Evolutionary conservation across 768 basidiomycete genomes (phyloP), one percentile per base, ranked within the genome.

Genomic region (Cystofilobasidium capitatum): DNA sequence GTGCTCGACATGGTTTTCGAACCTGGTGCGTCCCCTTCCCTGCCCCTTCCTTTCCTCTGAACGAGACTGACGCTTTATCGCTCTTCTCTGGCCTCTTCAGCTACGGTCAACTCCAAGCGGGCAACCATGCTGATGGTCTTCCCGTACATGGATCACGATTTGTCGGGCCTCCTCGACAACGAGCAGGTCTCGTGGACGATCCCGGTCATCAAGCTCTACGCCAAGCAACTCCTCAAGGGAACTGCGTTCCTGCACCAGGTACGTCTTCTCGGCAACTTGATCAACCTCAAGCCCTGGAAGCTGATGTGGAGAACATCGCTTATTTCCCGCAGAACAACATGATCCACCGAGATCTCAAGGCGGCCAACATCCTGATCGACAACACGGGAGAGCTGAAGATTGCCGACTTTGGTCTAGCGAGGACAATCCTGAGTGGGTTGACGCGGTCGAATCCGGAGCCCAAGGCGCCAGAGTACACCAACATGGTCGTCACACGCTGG

Each of bases 131-230:
- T 89, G 78, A 96, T 98, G 91, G 94, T 97, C 47, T 99, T 98
- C 74, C 96, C 96, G 0, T 99, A 97, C 78, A 98, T 98, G 96
- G 96, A 98, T 73, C 94, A 99, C 73, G 96, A 99, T 78, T 84
- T 99, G 14, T 91, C 94, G 2, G 96, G 96, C 3, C 77, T 98
- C 44, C 79, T 99, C 69, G 90, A 93, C 77, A 97, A 98, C 74
- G 58, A 57, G 37, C 58, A 70, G 6, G 92, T 92, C 67, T 86
- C 87, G 72, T 80, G 94, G 4, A 83, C 83, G 59, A 85, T 86
- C 10, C 87, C 87, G 72, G 85, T 91, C 70, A 92, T 97, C 78
- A 99, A 98, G 79, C 79, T 94, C 35, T 94, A 97, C 77, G 89
- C 94, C 86, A 87, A 86, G 77, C 96, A 99, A 75, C 82, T 98